Percentiles rank a stretch among this genome's conserved stretches.
These are phyloP conservation scores for Bombardia bombarda DNA, from an alignment of 495 filamentous ascomycete species.

Conservation along the genomic window DNA sequence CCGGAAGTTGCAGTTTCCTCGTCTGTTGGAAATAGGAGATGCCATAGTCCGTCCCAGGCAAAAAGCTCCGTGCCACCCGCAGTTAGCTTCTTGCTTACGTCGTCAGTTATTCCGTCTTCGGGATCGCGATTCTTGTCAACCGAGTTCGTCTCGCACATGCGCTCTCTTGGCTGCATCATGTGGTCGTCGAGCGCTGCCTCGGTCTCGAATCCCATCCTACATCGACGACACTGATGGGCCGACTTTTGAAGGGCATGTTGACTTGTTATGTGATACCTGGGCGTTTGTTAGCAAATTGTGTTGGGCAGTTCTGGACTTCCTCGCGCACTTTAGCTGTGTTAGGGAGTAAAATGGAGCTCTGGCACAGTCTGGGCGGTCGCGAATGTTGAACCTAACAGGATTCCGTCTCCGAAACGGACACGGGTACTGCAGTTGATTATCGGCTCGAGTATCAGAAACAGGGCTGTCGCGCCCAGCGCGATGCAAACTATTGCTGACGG, in stretches of 20 bases:
- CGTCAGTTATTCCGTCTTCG: constrained; percentile 18
- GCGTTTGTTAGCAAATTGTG: background rate
- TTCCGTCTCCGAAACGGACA: constrained; percentile 33
- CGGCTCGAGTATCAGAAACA: background rate
- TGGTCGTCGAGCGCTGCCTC: constrained; percentile 7
- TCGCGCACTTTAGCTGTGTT: constrained; percentile 14
- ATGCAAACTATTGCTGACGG: background rate
- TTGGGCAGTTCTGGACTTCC: background rate
- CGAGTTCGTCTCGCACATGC: constrained; percentile 16
- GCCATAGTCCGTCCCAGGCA: constrained; percentile 18
- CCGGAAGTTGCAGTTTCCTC: constrained; percentile 11
- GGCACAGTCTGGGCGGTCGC: constrained; percentile 25
- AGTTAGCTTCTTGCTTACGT: constrained; percentile 1
- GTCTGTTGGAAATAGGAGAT: constrained; percentile 14
- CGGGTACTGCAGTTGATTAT: constrained; percentile 5
- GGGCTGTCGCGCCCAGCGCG: background rate
- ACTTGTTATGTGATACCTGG: constrained; percentile 13
- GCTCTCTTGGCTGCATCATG: constrained; percentile 15
- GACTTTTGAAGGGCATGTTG: constrained; percentile 6
- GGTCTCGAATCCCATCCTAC: constrained; percentile 8
- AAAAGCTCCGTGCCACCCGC: background rate
- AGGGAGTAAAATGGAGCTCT: constrained; percentile 12
- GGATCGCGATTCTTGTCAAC: constrained; percentile 1
- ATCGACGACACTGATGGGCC: constrained; percentile 16
- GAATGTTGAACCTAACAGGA: constrained; percentile 27